These are phyloP conservation scores for Celoporthe dispersa DNA, from an alignment of 2,329 filamentous ascomycete genomes.

Conservation along the genomic window DNA sequence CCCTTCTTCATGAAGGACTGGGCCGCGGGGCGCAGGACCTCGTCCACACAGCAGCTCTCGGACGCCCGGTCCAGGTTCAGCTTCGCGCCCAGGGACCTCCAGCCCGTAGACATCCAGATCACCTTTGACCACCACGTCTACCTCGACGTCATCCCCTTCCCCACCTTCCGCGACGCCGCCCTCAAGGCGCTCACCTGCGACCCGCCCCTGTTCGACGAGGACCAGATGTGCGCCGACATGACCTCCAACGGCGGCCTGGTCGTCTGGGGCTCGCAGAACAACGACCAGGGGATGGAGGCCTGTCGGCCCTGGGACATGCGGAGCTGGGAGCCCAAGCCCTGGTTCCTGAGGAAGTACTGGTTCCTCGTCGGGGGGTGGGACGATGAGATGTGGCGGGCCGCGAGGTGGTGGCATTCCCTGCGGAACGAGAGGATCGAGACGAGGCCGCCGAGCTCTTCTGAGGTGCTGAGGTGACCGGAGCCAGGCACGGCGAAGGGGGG, in stretches of 20 bases:
- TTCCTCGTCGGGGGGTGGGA: slow-evolving; percentile 42
- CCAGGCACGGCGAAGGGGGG: too few relatives aligned
- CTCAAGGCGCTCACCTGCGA: slow-evolving; percentile 35
- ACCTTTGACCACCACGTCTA: slow-evolving; percentile 43
- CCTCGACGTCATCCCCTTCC: slow-evolving; percentile 43
- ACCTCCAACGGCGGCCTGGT: slow-evolving; percentile 39
- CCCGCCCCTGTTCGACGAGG: slow-evolving; percentile 41
- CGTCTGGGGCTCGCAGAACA: slow-evolving; percentile 43
- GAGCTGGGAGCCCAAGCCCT: slow-evolving; percentile 49
- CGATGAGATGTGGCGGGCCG: slow-evolving; percentile 42
- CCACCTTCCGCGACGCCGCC: slow-evolving; percentile 38
- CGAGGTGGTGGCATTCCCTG: slow-evolving; percentile 38
- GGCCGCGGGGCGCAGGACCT: slow-evolving; percentile 33
- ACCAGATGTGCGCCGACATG: slow-evolving; percentile 43
- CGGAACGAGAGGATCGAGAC: slow-evolving; percentile 28
- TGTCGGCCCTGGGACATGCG: slow-evolving; percentile 49
- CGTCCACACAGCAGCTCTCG: slow-evolving; percentile 32
- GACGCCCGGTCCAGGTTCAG: slow-evolving; percentile 35
- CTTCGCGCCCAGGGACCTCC: slow-evolving; percentile 37
- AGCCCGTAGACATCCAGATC: slow-evolving; percentile 39
- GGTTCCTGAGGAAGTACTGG: slow-evolving; percentile 50
- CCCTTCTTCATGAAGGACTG: slow-evolving; percentile 40
- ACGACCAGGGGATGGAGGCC: slow-evolving; percentile 38
- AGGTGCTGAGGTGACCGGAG: neutral
- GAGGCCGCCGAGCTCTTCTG: neutral